Evolutionary conservation across 2,329 filamentous ascomycete genomes (phyloP).

Genomic region (Penicillium sp.): DNA sequence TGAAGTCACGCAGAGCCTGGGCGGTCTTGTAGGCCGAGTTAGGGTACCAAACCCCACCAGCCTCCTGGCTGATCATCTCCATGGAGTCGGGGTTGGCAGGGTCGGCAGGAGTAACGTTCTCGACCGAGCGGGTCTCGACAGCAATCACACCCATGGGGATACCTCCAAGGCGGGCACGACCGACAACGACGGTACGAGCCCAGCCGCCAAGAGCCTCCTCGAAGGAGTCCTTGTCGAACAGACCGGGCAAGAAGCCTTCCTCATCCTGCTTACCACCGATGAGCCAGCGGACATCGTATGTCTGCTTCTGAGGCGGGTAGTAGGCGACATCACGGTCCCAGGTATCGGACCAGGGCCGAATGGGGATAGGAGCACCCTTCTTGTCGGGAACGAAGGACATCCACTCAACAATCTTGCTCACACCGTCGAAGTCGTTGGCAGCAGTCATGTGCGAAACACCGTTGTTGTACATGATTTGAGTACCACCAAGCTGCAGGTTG

Average conservation of each 20-base stretch:
- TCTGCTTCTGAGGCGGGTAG: constrained; percentile 70
- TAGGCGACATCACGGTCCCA: constrained; percentile 94
- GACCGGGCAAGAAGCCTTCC: constrained; percentile 76
- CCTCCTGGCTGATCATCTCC: constrained; percentile 89
- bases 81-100: constrained; percentile 98
- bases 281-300: constrained; percentile 91
- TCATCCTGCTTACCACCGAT: constrained; percentile 83
- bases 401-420: constrained; percentile 97
- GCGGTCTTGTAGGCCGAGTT: constrained; percentile 99
- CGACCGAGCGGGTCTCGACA: constrained; percentile 90
- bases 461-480: constrained; percentile 99
- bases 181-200: constrained; percentile 94
- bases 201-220: constrained; percentile 94
- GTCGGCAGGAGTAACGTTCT: constrained; percentile 94
- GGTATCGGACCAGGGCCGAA: constrained; percentile 73
- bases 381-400: constrained; percentile 95
- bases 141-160: constrained; percentile 98
- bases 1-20: constrained; percentile 98
- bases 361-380: constrained; percentile 87
- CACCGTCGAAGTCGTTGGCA: constrained; percentile 93
- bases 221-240: constrained; percentile 96
- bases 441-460: constrained; percentile 99
- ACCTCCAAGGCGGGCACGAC: constrained; percentile 90
- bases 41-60: constrained; percentile 98
- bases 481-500: constrained; percentile 97